Evolutionary conservation across 495 filamentous ascomycete genomes (phyloP).

Genomic region (Daldinia decipiens): DNA sequence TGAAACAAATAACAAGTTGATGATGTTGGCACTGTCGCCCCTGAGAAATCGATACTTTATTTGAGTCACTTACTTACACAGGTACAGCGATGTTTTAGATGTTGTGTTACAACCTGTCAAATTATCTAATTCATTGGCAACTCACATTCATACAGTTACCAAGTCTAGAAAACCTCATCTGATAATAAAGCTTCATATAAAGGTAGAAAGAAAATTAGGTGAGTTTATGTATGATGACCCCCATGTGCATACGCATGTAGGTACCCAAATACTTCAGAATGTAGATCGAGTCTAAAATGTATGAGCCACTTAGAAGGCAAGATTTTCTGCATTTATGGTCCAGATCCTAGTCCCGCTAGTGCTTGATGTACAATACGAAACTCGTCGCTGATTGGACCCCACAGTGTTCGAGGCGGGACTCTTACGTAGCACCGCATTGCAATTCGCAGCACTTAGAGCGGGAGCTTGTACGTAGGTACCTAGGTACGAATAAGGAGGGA

Average conservation of each 20-base stretch:
- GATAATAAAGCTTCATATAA: background rate
- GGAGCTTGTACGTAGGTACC: conserved; percentile 37
- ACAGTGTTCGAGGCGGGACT: conserved; percentile 17
- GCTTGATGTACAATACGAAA: conserved; percentile 24
- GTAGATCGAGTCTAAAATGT: conserved; percentile 21
- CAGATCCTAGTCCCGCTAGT: conserved; percentile 15
- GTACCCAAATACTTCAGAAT: conserved; percentile 1
- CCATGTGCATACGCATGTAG: background rate
- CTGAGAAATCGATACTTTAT: background rate
- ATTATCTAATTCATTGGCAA: background rate
- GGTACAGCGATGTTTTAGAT: background rate
- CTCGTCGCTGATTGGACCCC: conserved; percentile 26
- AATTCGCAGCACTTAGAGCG: conserved; percentile 40
- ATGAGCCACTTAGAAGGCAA: conserved; percentile 9
- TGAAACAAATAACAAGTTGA: background rate
- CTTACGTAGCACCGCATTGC: conserved; percentile 41
- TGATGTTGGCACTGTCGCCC: background rate
- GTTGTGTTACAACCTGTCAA: background rate
- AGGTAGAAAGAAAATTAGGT: background rate
- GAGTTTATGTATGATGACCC: background rate
- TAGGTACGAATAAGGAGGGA: conserved; percentile 16
- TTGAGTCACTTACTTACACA: background rate
- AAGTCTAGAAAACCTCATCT: background rate
- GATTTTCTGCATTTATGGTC: conserved; percentile 16
- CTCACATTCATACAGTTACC: background rate